Base-by-base conservation (phyloP, 306 rosid genomes). In the Geum urbanum region DNA sequence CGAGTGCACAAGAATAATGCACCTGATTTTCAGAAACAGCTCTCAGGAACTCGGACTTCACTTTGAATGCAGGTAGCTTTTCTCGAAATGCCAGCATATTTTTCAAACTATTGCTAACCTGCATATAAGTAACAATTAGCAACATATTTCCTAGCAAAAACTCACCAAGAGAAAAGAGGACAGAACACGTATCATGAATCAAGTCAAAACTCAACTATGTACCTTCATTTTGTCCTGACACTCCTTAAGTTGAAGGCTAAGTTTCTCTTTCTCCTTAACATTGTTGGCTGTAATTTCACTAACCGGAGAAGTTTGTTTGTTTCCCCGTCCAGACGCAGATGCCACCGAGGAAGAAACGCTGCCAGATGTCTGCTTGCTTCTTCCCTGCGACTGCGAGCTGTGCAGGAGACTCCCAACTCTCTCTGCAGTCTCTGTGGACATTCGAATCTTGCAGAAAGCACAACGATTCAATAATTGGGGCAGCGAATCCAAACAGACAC, bases 11-110 rank as follows among this genome's bases (percentile, higher is more conserved):
- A 76, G 51, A 49, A n/a, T 37, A 74, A 53, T 27, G 48, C 74
- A 92, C 98, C 98, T 90, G 98, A 80, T 88, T 90, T 84, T 84
- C 84, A 41, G 71, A 77, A 84, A 88, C 91, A 41, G 92, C 90
- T 84, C 83, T 85, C 74, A 92, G 80, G 79, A 92, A 88, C 76
- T 86, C 85, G 2, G 90, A 86, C 80, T 81, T 92, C 96, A 88
- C 76, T 73, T 84, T 85, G 83, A 79, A 86, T 18, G 98, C 94
- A 58, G 97, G 98, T 74, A 92, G 97, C 59, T 81, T 86, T 87
- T 90, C 94, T 72, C 90, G 83, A 69, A 92, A 92, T 52, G 82
- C 77, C 76, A 69, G 84, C 85, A 90, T 90, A 79, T 82, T 85
- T 81, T 76, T 86, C 67, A 83, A 71, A 77, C 83, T 66, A 80